These are phyloP conservation scores for Hordeum vulgare DNA, from an alignment of 176 grass and related monocot genomes.

Conservation along the genomic window DNA sequence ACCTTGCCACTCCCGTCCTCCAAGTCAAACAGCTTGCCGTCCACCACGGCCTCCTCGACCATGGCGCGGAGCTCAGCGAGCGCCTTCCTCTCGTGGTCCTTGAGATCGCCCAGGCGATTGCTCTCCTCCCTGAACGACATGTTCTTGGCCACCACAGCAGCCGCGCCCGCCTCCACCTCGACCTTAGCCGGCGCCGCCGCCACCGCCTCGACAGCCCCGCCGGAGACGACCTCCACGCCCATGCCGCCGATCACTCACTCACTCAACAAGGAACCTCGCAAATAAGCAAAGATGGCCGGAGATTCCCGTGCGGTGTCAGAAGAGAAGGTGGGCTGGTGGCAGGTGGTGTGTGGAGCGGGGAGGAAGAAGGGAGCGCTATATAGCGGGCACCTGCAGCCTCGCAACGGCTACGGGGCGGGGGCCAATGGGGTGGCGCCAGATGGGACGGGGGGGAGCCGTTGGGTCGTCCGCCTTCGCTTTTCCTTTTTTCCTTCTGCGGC, in stretches of 20 bases:
- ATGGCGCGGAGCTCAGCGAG: constrained; percentile 62
- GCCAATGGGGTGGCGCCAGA: constrained; percentile 31
- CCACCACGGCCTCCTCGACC: constrained; percentile 65
- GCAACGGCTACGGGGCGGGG: constrained; percentile 23
- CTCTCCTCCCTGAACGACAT: constrained; percentile 87
- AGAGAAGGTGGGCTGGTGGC: neutral
- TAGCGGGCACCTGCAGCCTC: neutral
- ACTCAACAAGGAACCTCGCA: neutral
- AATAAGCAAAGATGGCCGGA: neutral
- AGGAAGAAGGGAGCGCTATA: constrained; percentile 15
- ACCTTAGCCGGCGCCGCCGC: constrained; percentile 19
- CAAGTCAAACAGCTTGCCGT: constrained; percentile 37
- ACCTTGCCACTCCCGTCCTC: neutral
- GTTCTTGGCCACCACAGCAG: constrained; percentile 36
- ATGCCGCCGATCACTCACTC: neutral
- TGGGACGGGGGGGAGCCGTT: constrained; percentile 26
- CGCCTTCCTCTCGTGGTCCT: constrained; percentile 73
- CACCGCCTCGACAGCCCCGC: neutral
- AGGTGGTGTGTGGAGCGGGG: neutral
- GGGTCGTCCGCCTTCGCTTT: neutral
- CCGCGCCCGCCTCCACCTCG: neutral
- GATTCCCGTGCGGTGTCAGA: neutral
- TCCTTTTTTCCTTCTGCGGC: neutral
- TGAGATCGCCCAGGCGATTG: constrained; percentile 75
- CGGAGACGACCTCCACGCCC: constrained; percentile 36